Percentiles rank a stretch among this genome's conserved stretches.
Conservation (phyloP, 1,284 basidiomycete genomes). For the Ceratobasidium sp. region DNA sequence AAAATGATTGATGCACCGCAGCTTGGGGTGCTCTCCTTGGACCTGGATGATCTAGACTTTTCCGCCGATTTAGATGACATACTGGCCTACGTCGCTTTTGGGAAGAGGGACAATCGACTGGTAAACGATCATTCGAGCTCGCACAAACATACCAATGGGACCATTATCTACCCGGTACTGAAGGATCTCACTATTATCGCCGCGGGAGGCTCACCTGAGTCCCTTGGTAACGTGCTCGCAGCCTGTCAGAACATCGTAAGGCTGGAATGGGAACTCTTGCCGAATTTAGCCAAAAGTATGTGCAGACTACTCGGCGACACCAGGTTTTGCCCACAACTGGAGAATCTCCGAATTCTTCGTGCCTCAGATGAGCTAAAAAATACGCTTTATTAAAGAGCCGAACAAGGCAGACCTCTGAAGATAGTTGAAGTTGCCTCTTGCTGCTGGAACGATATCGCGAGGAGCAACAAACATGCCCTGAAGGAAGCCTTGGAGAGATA, state of each 20-base stretch:
- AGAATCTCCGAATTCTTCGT: constrained; percentile 7
- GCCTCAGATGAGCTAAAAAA: not conserved
- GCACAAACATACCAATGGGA: not conserved
- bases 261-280: constrained; percentile 11
- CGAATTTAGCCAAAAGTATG: not conserved
- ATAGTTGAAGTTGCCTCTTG: constrained; percentile 4
- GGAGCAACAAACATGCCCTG: no score
- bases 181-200: no score
- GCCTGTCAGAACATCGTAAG: not conserved
- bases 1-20: constrained; percentile 31
- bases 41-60: not conserved
- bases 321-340: not conserved
- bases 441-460: no score
- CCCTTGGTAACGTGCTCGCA: not conserved
- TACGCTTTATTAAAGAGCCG: not conserved
- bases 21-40: not conserved
- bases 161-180: constrained; percentile 14
- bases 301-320: not conserved
- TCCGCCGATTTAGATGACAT: not conserved
- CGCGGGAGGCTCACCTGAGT: no score
- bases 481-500: not conserved
- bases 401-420: not conserved
- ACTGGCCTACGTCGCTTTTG: not conserved
- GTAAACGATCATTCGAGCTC: not conserved
- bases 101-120: not conserved